Evolutionary conservation across 441 rosid genomes (phyloP), one percentile per base, ranked within the genome.

Genomic region (Theobroma grandiflorum): DNA sequence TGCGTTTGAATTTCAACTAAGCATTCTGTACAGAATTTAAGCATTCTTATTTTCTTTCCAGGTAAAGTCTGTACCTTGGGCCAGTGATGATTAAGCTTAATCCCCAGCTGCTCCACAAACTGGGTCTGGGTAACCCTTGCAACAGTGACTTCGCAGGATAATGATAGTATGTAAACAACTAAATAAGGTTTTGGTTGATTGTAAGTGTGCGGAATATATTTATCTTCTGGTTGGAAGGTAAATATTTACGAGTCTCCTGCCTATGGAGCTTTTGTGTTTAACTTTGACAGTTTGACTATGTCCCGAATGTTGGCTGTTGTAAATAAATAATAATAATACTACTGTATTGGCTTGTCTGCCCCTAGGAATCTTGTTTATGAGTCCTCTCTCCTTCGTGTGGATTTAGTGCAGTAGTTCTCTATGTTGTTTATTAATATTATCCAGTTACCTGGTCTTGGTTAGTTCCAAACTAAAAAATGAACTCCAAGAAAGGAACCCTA

Each of bases 31-130:
- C 10, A 14, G 52, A 57, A 74, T 35, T 50, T 33, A 37, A 43
- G 4, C 20, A 4, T 77, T 75, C n/a, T 49, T 64, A 53, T n/a
- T 33, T 77, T 50, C 6, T 82, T 78, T 85, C 85, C 94, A 93
- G 99, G 98, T 81, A 74, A 90, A 91, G 84, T 70, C 97, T 73
- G 98, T 96, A 68, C 98, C 98, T 59, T 62, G 85, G 87, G 88
- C 91, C 47, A 78, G 4, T 0, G 98, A 93, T 6, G 98, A 92
- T 38, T 90, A 81, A 11, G 76, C 84, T 52, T 87, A 72, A 80
- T 84, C 49, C 57, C 33, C 47, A 8, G 64, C 38, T 61, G 26
- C 49, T 4, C 14, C 40, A 35, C 78, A 50, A 74, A 40, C 57
- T 10, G 33, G 9, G 4, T 4, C 57, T 10, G 33, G 9, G 4